Evolutionary conservation across 129 eudicot genomes (phyloP).

Genomic region (Ambrosia trifida): DNA sequence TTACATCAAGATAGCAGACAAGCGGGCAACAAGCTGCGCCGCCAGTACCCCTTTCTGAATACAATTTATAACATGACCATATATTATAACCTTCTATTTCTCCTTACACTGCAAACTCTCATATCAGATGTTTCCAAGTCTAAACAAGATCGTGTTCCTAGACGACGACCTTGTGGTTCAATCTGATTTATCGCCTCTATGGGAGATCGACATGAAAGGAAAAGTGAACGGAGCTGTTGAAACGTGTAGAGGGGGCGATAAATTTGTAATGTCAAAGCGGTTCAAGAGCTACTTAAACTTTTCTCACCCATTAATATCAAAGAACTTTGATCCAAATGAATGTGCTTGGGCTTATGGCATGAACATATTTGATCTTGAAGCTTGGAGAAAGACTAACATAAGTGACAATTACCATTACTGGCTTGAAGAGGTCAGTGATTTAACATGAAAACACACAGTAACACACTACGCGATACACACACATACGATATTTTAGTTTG

Average conservation of each 20-base stretch:
- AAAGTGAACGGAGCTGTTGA: conserved; percentile 94
- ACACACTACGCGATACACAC: conserved; percentile 13
- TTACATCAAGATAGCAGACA: too few species aligned
- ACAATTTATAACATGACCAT: background rate
- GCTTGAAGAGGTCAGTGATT: conserved; percentile 61
- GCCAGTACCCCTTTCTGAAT: too few species aligned
- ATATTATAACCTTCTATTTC: background rate
- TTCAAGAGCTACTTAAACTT: conserved; percentile 79
- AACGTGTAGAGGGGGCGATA: conserved; percentile 78
- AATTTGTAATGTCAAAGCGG: conserved; percentile 81
- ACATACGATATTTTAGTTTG: background rate
- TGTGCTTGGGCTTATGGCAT: conserved; percentile 99
- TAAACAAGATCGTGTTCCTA: conserved; percentile 67
- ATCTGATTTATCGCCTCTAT: conserved; percentile 77
- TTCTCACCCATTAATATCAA: conserved; percentile 78
- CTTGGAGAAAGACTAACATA: conserved; percentile 88
- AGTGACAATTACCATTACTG: conserved; percentile 79
- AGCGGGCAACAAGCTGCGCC: too few species aligned
- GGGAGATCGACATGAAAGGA: conserved; percentile 89
- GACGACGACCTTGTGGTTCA: conserved; percentile 92
- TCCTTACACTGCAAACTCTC: background rate
- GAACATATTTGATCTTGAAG: conserved; percentile 82
- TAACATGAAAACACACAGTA: background rate
- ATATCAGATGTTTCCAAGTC: conserved; percentile 87
- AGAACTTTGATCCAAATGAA: conserved; percentile 70